Evolutionary conservation across 1,284 basidiomycete genomes (phyloP).

Genomic region (Sutorius eximius): DNA sequence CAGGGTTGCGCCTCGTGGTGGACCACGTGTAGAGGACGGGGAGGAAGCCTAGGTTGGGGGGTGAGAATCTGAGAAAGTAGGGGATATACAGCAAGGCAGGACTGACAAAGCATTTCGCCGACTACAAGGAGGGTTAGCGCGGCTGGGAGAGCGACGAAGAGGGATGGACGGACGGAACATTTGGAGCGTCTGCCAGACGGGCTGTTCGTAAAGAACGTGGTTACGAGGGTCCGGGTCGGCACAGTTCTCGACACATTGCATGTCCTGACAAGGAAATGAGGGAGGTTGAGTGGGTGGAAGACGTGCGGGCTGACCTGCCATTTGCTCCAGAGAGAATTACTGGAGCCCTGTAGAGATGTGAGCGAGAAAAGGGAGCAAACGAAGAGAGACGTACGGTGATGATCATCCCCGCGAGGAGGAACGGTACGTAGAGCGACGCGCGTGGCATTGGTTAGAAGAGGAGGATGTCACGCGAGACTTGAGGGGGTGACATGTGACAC

Average conservation of each 20-base stretch:
- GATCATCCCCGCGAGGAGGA: slow-evolving; percentile 76
- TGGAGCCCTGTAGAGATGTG: slow-evolving; percentile 56
- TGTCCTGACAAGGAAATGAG: slow-evolving; percentile 56
- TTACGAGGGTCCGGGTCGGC: slow-evolving; percentile 51
- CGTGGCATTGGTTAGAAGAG: slow-evolving; percentile 44
- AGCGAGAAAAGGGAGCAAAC: neutral
- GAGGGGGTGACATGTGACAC: slow-evolving; percentile 19
- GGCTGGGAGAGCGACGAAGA: slow-evolving; percentile 17
- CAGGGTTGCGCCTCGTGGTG: slow-evolving; percentile 44
- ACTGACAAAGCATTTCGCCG: slow-evolving; percentile 90
- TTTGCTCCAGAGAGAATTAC: slow-evolving; percentile 79
- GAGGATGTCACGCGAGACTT: slow-evolving; percentile 8
- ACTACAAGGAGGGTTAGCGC: slow-evolving; percentile 50
- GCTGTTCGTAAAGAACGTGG: slow-evolving; percentile 83
- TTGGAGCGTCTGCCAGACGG: slow-evolving; percentile 91
- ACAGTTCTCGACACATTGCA: slow-evolving; percentile 95
- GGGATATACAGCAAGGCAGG: slow-evolving; percentile 17
- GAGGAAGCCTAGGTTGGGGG: slow-evolving; percentile 62
- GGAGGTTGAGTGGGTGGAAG: neutral
- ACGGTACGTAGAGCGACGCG: slow-evolving; percentile 47
- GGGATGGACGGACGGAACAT: slow-evolving; percentile 75
- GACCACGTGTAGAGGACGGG: slow-evolving; percentile 76
- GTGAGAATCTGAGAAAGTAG: slow-evolving; percentile 29
- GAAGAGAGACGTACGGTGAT: slow-evolving; percentile 53
- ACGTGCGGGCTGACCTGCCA: slow-evolving; percentile 57